These are phyloP conservation scores for Globisporangium okanoganense DNA, from an alignment of 352 stramenopile genomes.

Conservation along the genomic window DNA sequence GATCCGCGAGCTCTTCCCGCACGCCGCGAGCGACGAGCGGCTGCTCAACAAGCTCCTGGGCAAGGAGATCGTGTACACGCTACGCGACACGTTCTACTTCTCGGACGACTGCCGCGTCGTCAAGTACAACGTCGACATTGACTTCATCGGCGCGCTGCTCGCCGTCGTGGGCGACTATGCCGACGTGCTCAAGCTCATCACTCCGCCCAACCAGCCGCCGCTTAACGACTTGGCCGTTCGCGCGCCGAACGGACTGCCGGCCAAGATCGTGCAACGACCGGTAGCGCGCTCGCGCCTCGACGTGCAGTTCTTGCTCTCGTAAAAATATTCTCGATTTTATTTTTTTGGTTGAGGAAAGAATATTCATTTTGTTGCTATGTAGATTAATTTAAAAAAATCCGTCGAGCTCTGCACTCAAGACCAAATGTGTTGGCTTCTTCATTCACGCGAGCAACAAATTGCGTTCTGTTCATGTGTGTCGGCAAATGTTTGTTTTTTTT, in stretches of 20 bases:
- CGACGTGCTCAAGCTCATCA: constrained; percentile 33
- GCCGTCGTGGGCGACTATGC: constrained; percentile 27
- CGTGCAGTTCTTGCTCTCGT: constrained; percentile 36
- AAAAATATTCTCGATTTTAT: not conserved
- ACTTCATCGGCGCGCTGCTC: constrained; percentile 33
- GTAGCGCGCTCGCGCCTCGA: constrained; percentile 24
- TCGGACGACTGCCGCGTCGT: constrained; percentile 30
- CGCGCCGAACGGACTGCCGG: not conserved
- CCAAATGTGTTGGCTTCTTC: too few species aligned
- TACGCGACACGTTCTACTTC: constrained; percentile 47
- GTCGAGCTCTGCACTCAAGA: too few species aligned
- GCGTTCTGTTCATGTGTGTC: too few species aligned
- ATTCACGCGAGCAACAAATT: too few species aligned
- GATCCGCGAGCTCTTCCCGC: constrained; percentile 38
- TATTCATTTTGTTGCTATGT: too few species aligned
- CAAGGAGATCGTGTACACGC: constrained; percentile 35
- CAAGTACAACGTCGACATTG: constrained; percentile 43
- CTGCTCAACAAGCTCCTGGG: constrained; percentile 28
- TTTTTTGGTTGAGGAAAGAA: too few species aligned
- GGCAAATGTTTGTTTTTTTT: too few species aligned
- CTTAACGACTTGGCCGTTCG: constrained; percentile 35
- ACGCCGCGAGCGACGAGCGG: constrained; percentile 20
- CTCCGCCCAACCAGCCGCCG: constrained; percentile 25
- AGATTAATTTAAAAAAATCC: too few species aligned
- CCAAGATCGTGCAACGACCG: too few species aligned